Evolutionary conservation across 2,329 filamentous ascomycete species (phyloP).

Genomic region (Amauroascus verrucosus): DNA sequence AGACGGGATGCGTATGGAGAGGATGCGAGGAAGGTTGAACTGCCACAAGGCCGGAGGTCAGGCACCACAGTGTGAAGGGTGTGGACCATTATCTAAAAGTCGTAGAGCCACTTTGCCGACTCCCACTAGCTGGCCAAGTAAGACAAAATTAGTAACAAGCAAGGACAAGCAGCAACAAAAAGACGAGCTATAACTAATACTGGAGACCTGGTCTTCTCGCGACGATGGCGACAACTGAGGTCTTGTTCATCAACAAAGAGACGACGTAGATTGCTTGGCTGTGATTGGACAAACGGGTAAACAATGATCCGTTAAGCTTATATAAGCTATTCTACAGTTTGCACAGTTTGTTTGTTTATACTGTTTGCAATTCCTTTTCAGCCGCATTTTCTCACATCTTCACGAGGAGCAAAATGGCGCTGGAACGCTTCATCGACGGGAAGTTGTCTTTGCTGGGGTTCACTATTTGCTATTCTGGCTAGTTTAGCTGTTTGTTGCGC

Average conservation of each 20-base stretch:
- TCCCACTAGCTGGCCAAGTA: background rate
- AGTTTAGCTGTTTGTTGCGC: too few relatives aligned
- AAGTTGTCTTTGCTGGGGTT: too few relatives aligned
- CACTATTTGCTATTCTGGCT: too few relatives aligned
- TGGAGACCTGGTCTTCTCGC: too few relatives aligned
- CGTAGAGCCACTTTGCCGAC: background rate
- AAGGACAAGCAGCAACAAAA: background rate
- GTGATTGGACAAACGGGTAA: constrained; percentile 4
- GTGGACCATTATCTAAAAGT: background rate
- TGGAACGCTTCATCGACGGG: too few relatives aligned
- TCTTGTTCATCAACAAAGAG: too few relatives aligned
- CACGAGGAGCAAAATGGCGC: too few relatives aligned
- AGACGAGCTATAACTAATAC: too few relatives aligned
- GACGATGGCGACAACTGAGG: too few relatives aligned
- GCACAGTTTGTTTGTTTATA: background rate
- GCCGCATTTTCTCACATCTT: too few relatives aligned
- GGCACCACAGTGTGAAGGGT: background rate
- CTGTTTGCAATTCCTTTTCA: too few relatives aligned
- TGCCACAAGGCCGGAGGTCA: background rate
- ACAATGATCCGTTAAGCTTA: background rate
- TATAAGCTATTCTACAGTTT: background rate
- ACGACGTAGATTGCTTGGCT: too few relatives aligned
- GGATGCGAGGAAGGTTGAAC: background rate
- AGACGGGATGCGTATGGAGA: background rate
- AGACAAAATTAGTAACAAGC: background rate